phyloP scores from a whole-genome alignment of 1,284 basidiomycete species.

The Sporisorium sorghi region DNA sequence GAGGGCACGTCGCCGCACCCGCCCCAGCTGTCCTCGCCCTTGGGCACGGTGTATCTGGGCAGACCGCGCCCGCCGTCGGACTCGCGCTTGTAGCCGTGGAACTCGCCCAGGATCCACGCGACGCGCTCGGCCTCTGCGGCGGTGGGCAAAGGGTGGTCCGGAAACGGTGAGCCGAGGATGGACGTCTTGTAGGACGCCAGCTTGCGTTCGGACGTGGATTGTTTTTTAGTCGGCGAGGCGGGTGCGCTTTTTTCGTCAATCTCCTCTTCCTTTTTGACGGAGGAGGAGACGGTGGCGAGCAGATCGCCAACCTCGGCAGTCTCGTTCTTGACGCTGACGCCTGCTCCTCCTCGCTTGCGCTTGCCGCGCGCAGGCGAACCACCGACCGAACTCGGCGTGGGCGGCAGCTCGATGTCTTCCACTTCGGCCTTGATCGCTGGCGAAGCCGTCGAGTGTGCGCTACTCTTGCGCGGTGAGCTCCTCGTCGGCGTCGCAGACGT shows the following conservation, averaged over 20 bases:
- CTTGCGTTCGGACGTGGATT: constrained; percentile 49
- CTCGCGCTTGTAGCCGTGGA: constrained; percentile 58
- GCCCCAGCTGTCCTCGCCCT: constrained; percentile 45
- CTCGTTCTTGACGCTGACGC: constrained; percentile 19
- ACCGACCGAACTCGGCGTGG: constrained; percentile 10
- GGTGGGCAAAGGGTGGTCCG: constrained; percentile 52
- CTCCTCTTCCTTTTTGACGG: constrained; percentile 18
- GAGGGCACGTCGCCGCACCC: constrained; percentile 58
- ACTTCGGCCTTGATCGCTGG: constrained; percentile 16
- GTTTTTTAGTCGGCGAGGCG: constrained; percentile 22
- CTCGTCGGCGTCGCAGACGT: constrained; percentile 9
- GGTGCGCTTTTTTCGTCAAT: background rate
- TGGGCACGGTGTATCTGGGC: constrained; percentile 39
- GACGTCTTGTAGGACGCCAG: constrained; percentile 49
- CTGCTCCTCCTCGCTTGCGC: constrained; percentile 21
- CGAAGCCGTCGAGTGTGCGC: constrained; percentile 14
- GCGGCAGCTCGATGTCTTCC: constrained; percentile 13
- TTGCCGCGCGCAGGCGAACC: constrained; percentile 6
- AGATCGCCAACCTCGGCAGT: constrained; percentile 15
- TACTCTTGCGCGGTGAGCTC: constrained; percentile 10
- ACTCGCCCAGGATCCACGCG: constrained; percentile 55
- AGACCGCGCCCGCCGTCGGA: constrained; percentile 43
- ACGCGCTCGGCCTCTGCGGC: constrained; percentile 56
- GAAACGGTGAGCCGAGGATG: constrained; percentile 50
- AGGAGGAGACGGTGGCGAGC: background rate